Evolutionary conservation across 2,329 filamentous ascomycete genomes (phyloP).

Genomic region (Aspergillus amoenus): DNA sequence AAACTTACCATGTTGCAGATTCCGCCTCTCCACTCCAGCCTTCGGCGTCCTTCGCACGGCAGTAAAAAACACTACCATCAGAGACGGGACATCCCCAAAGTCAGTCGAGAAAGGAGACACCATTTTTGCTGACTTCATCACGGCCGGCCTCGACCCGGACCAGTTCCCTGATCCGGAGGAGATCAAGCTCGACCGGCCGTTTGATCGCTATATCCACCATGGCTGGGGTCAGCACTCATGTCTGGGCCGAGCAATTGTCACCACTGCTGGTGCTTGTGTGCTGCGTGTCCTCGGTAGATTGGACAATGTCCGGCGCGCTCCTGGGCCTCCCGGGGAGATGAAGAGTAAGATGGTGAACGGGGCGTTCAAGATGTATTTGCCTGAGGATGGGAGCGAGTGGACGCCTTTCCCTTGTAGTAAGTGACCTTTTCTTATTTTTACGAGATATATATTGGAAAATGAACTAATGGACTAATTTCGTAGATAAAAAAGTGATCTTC

Average conservation of each 20-base stretch:
- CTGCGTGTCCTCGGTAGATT: slow-evolving; percentile 42
- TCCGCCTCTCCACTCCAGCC: slow-evolving; percentile 13
- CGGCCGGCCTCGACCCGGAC: slow-evolving; percentile 24
- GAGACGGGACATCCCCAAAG: background rate
- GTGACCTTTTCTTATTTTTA: background rate
- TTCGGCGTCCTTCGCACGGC: slow-evolving; percentile 13
- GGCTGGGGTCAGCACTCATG: slow-evolving; percentile 63
- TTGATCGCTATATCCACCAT: slow-evolving; percentile 64
- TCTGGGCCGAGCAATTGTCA: slow-evolving; percentile 49
- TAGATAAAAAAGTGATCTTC: slow-evolving; percentile 13
- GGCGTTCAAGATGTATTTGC: slow-evolving; percentile 45
- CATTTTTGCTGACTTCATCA: background rate
- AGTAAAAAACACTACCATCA: background rate
- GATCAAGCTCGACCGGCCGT: slow-evolving; percentile 62
- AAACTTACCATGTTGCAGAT: background rate
- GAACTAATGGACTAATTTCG: background rate
- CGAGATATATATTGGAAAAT: background rate
- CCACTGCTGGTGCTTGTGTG: slow-evolving; percentile 36
- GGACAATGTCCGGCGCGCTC: slow-evolving; percentile 41
- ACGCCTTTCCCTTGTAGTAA: slow-evolving; percentile 39
- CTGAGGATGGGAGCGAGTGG: slow-evolving; percentile 41
- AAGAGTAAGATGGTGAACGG: slow-evolving; percentile 39
- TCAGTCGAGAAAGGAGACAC: background rate
- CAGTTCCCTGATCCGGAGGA: slow-evolving; percentile 39
- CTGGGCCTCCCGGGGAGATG: slow-evolving; percentile 39